Evolutionary conservation across 75 land plant species (phyloP), one percentile per base, ranked within the genome.

Genomic region (Pinus albicaulis): DNA sequence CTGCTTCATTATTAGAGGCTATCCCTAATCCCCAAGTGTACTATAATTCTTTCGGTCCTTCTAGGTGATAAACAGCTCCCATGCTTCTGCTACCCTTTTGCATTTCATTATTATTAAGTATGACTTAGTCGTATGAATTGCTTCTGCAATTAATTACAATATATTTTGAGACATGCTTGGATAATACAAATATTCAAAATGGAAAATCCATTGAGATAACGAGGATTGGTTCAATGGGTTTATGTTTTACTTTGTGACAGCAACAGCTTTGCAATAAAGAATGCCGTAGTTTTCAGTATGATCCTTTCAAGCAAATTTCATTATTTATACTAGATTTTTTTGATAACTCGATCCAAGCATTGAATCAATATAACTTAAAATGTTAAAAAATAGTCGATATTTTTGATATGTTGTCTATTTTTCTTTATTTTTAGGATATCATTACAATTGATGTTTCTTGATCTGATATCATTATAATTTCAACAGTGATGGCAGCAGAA

Each of bases 401-500:
- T 41, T 20, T 41, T 61, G 26, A 12, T 24, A 2, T 61, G 38
- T 4, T 1, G 11, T 66, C 12, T 48, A 34, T 0, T 65, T 63
- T 57, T 31, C 20, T 65, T 55, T 53, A n/a, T n/a, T 28, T 56
- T 22, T 19, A 28, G 26, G 17, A 24, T 41, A 17, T 22, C n/a
- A 12, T 34, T 34, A 8, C 36, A 26, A 23, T 28, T 19, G 61
- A 65, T 31, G 38, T 34, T 55, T 61, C 26, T 16, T 16, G 17
- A 62, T 25, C 22, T 61, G 28, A 8, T 8, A 48, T 48, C 31
- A 55, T 25, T 80, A 28, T 53, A 24, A 23, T 36, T 23, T 53
- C 82, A n/a, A 69, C 89, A 96, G 99, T 96, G 26, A 96, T 96
- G 99, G 99, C 99, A 74, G 96, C 99, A 58, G 99, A 96, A 83